Percentiles rank a stretch among this genome's conserved stretches.
Conservation (phyloP, 192 early-diverging fungal genomes). For the Podila epicladia region DNA sequence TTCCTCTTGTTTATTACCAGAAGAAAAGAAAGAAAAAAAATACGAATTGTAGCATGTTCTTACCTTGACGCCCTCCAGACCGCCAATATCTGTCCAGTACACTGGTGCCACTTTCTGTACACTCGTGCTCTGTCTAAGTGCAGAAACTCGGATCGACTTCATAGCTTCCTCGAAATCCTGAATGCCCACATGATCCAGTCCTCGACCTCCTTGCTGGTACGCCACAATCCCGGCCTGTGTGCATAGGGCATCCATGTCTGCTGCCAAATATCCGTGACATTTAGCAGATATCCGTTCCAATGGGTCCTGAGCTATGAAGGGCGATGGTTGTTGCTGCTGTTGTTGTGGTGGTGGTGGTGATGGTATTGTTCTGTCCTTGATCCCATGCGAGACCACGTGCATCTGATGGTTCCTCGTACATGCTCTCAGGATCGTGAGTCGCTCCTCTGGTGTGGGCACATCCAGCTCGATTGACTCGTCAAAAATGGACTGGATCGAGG, state of each 20-base stretch:
- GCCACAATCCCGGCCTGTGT: conserved; percentile 23
- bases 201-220: conserved; percentile 29
- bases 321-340: not conserved
- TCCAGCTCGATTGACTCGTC: conserved; percentile 60
- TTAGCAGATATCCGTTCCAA: conserved; percentile 38
- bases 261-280: conserved; percentile 66
- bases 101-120: conserved; percentile 62
- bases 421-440: conserved; percentile 50
- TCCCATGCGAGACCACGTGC: not conserved
- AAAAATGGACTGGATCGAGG: conserved; percentile 15
- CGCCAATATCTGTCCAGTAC: conserved; percentile 85
- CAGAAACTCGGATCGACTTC: conserved; percentile 31
- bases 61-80: conserved; percentile 77
- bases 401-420: conserved; percentile 21
- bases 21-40: not conserved
- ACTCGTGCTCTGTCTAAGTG: conserved; percentile 43
- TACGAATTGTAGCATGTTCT: not conserved
- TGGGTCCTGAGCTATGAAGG: not conserved
- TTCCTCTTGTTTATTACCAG: not conserved
- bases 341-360: not conserved
- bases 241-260: conserved; percentile 62
- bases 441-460: conserved; percentile 61
- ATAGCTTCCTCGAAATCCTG: conserved; percentile 59
- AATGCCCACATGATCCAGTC: conserved; percentile 29
- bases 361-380: not conserved